These are phyloP conservation scores for Hydrangea macrophylla DNA, from an alignment of 148 eudicot species.

Conservation along the genomic window DNA sequence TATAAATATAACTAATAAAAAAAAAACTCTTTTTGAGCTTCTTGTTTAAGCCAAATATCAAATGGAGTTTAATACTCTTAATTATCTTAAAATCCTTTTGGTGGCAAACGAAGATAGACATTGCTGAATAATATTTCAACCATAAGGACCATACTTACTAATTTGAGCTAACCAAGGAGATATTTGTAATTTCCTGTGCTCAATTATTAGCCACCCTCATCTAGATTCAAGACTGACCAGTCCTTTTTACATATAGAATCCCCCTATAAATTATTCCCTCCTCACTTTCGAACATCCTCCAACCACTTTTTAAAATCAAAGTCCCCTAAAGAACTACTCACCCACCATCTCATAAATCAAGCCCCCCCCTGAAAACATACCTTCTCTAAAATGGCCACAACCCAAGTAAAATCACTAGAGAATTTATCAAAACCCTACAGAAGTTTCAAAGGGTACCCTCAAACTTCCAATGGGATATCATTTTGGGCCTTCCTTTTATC, in stretches of 20 bases:
- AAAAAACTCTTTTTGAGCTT: no score
- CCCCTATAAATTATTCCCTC: slow-evolving; percentile 20
- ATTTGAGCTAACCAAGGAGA: background rate
- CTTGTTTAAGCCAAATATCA: no score
- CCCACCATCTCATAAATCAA: background rate
- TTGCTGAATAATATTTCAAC: no score
- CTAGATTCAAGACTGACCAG: slow-evolving; percentile 1
- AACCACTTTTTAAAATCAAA: background rate
- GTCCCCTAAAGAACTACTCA: background rate
- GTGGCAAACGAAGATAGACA: no score
- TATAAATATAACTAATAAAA: no score
- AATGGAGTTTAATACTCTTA: no score
- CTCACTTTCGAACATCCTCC: background rate
- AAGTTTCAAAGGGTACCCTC: slow-evolving; percentile 13
- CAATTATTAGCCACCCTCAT: slow-evolving; percentile 17
- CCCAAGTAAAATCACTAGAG: slow-evolving; percentile 10
- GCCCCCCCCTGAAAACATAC: background rate
- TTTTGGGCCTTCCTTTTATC: slow-evolving; percentile 26
- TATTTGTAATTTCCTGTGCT: background rate
- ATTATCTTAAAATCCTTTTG: no score
- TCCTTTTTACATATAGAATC: background rate
- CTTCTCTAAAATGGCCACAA: slow-evolving; percentile 17
- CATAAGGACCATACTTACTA: no score
- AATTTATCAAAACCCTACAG: slow-evolving; percentile 19
- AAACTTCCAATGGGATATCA: slow-evolving; percentile 26